Base-by-base conservation (phyloP, 108 stramenopile genomes). In the Craspedostauros australis region DNA sequence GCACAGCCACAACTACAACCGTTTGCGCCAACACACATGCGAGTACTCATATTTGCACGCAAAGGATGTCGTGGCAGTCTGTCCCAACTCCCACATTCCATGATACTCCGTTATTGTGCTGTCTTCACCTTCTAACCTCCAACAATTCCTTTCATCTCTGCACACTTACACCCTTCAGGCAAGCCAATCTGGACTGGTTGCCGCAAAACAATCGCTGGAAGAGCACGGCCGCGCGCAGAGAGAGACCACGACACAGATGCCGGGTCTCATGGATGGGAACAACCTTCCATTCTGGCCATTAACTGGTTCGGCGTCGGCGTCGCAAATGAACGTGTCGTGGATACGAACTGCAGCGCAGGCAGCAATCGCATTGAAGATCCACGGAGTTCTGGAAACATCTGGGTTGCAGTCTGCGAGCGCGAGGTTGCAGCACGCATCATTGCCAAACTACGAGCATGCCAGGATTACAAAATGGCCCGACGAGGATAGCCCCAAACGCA, bases 111-210 rank as follows among this genome's bases (percentile, higher is more conserved):
- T n/a, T n/a, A n/a, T n/a, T n/a, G n/a, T n/a, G n/a, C n/a, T n/a
- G n/a, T n/a, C n/a, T n/a, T n/a, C n/a, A n/a, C n/a, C n/a, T n/a
- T n/a, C n/a, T n/a, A n/a, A n/a, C n/a, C n/a, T n/a, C n/a, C n/a
- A n/a, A n/a, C n/a, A n/a, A n/a, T n/a, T n/a, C n/a, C n/a, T n/a
- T n/a, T n/a, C n/a, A n/a, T n/a, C n/a, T n/a, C n/a, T n/a, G n/a
- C n/a, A n/a, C n/a, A n/a, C 44, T 50, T 43, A 60, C 15, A 45
- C 20, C 38, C 18, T 70, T 38, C 54, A 80, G 76, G 82, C 82
- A 54, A 92, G 86, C 46, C 86, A 92, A 66, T 82, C 90, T 22
- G 90, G 90, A 21, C 66, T 92, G 21, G 90, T 88, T 52, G 82
- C 82, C 23, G 83, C 90, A 8, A 88, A 86, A 42, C 68, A 79